These are phyloP conservation scores for Annulohypoxylon stygium DNA, from an alignment of 495 filamentous ascomycete species.

Conservation along the genomic window DNA sequence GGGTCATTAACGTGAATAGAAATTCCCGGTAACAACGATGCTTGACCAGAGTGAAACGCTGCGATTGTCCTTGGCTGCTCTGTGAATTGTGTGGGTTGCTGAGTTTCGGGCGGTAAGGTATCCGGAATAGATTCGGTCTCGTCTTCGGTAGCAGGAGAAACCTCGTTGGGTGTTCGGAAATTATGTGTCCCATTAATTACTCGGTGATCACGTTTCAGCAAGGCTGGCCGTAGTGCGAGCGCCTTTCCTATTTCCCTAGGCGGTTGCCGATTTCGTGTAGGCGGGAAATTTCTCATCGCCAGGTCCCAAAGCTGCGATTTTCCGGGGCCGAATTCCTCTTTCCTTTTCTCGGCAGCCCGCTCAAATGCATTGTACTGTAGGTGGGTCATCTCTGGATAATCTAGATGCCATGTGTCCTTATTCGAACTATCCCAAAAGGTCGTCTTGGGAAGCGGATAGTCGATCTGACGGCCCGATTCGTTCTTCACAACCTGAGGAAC, in stretches of 20 bases:
- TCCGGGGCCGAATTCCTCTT: conserved; percentile 60
- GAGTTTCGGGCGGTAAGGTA: conserved; percentile 33
- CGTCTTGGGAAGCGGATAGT: conserved; percentile 62
- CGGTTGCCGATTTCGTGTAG: conserved; percentile 36
- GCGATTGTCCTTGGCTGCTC: conserved; percentile 48
- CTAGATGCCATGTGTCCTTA: conserved; percentile 62
- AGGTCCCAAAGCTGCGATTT: conserved; percentile 61
- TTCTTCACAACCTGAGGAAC: conserved; percentile 53
- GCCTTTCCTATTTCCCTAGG: conserved; percentile 19
- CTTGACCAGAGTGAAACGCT: conserved; percentile 54
- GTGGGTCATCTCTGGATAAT: conserved; percentile 68
- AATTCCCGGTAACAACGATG: conserved; percentile 65
- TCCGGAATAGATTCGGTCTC: conserved; percentile 40
- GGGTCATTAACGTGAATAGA: conserved; percentile 72
- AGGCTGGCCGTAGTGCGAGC: conserved; percentile 34
- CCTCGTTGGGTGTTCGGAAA: conserved; percentile 11
- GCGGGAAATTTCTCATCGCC: conserved; percentile 64
- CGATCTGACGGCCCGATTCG: conserved; percentile 61
- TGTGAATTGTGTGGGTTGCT: conserved; percentile 20
- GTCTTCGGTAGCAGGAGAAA: conserved; percentile 27
- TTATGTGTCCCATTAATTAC: conserved; percentile 14
- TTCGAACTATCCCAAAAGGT: conserved; percentile 65
- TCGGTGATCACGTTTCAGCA: conserved; percentile 38
- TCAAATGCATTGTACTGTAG: conserved; percentile 62
- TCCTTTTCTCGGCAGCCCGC: conserved; percentile 54